These are phyloP conservation scores for Saururus chinensis DNA, from an alignment of 164 flowering plant species.

Conservation along the genomic window DNA sequence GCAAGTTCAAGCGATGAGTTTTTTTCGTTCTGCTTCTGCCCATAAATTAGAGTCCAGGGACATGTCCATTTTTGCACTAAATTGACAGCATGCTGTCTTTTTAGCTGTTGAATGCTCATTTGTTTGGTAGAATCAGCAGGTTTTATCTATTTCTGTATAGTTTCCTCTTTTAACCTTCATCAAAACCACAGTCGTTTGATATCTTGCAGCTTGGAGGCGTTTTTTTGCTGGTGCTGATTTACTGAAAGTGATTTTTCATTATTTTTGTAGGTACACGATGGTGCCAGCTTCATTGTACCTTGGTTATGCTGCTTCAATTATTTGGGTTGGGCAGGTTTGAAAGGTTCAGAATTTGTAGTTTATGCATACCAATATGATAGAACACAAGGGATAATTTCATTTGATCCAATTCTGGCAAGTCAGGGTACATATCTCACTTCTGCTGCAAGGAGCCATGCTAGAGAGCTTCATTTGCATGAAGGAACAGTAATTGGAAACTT, in stretches of 20 bases:
- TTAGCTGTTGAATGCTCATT: background rate
- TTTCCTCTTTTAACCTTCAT: background rate
- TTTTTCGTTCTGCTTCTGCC: background rate
- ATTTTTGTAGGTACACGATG: slow-evolving; percentile 67
- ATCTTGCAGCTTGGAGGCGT: background rate
- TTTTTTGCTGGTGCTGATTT: background rate
- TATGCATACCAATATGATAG: background rate
- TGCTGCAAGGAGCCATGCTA: slow-evolving; percentile 72
- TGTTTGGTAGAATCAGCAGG: background rate
- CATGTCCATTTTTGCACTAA: background rate
- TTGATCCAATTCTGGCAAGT: slow-evolving; percentile 4
- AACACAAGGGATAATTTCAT: background rate
- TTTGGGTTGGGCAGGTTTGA: slow-evolving; percentile 93
- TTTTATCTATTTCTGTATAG: background rate
- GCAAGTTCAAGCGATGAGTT: background rate
- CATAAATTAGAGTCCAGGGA: background rate
- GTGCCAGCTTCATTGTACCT: slow-evolving; percentile 83
- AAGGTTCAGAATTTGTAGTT: background rate
- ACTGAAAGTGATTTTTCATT: slow-evolving; percentile 1
- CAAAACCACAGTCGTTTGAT: background rate
- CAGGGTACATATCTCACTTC: slow-evolving; percentile 96
- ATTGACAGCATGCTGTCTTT: background rate
- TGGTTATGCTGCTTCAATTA: slow-evolving; percentile 87
- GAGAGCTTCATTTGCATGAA: slow-evolving; percentile 51
- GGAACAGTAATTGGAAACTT: slow-evolving; percentile 79